Evolutionary conservation across 805 yeast genomes (phyloP), one percentile per base, ranked within the genome.

Genomic region (Candida insectorum): DNA sequence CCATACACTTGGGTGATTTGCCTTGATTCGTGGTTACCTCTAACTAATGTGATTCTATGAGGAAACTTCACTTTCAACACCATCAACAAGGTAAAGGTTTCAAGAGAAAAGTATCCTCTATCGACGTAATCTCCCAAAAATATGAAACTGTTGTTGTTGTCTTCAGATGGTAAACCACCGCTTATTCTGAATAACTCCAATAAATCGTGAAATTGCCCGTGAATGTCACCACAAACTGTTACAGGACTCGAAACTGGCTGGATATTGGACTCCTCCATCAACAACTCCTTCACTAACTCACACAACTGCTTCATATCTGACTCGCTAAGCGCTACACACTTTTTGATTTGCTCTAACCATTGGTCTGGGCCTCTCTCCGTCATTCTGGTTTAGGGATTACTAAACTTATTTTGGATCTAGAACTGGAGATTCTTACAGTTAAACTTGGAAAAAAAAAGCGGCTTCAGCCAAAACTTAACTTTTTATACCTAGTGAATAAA

Each of bases 1-100:
- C 98, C 98, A 62, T 91, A 91, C 23, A 89, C 97, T 65, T 91
- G 97, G n/a, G 98, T 91, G 54, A 93, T 93, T 55, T 93, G 98
- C 49, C 98, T 73, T 4, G 93, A 80, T 62, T 91, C 98, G 63
- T 91, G 98, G 60, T 91, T 91, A n/a, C 98, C 98, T 49, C 98
- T 73, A 10, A 91, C 97, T 34, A 91, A 70, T 0, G 97, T 93
- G 41, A 93, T 77, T 48, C 87, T 71, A 38, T 77, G 73, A 26
- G 97, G 95, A 50, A 79, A 85, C 54, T 85, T 82, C 13, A 88
- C 96, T 58, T 91, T 91, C 37, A 91, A 70, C 43, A 91, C 88
- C 97, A 91, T 88, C 48, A 91, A 69, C 43, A 93, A 65, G 4
- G 97, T 91, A 62, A 91, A 89, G 0, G 97, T 91, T 53, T 91